Percentiles rank a stretch among this genome's conserved stretches.
Evolutionary conservation across 441 rosid genomes (phyloP).

Genomic region (Viola pubescens): DNA sequence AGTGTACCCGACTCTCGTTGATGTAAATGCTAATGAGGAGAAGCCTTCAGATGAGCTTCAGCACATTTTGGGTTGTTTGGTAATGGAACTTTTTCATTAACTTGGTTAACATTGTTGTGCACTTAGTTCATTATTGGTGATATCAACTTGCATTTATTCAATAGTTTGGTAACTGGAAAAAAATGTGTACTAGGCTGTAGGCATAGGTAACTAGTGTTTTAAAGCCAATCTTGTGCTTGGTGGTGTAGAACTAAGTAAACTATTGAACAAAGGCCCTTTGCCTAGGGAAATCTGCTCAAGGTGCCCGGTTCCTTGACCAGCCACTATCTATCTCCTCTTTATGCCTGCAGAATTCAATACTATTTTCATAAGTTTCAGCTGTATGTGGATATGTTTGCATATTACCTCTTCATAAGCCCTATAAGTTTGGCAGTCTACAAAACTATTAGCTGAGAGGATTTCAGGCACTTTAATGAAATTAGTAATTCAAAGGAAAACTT

Average conservation of each 20-base stretch:
- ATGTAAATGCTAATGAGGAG: constrained; percentile 68
- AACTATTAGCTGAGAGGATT: not conserved
- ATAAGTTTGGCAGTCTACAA: not conserved
- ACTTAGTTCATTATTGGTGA: constrained; percentile 3
- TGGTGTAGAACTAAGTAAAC: not conserved
- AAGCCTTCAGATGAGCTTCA: constrained; percentile 83
- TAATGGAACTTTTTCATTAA: constrained; percentile 28
- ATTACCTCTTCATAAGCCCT: not conserved
- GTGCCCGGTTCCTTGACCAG: not conserved
- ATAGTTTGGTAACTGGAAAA: constrained; percentile 4
- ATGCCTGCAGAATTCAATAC: not conserved
- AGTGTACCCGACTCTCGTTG: constrained; percentile 89
- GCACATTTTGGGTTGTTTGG: constrained; percentile 79
- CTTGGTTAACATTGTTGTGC: constrained; percentile 10
- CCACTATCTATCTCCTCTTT: not conserved
- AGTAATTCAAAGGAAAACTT: not conserved
- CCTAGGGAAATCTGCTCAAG: not conserved
- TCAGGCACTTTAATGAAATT: not conserved
- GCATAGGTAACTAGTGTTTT: not conserved
- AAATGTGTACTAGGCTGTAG: not conserved
- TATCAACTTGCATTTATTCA: not conserved
- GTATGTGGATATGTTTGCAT: constrained; percentile 1
- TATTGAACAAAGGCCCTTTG: not conserved
- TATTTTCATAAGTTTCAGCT: not conserved
- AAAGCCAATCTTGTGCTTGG: not conserved